Evolutionary conservation across 108 stramenopile genomes (phyloP).

Genomic region (Cylindrotheca closterium): DNA sequence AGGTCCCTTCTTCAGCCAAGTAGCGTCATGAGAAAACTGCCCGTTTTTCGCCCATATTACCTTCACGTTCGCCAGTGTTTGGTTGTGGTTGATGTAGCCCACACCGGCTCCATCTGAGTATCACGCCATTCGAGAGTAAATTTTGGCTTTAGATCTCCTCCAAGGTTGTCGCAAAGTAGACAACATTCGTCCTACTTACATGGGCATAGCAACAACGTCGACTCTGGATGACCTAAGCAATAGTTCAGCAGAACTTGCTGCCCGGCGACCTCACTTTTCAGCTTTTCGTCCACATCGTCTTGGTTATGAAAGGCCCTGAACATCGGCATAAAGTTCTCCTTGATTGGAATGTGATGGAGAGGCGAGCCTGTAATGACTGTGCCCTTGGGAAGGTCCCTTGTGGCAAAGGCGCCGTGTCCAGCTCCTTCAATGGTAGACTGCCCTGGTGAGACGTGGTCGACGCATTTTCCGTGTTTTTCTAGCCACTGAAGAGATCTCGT

Average conservation of each 20-base stretch:
- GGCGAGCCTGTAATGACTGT: slow-evolving; percentile 54
- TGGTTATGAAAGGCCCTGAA: slow-evolving; percentile 10
- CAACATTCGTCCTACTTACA: slow-evolving; percentile 35
- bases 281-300: background rate
- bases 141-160: background rate
- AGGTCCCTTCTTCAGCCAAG: slow-evolving; percentile 31
- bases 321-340: slow-evolving; percentile 23
- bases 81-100: slow-evolving; percentile 58
- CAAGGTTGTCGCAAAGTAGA: background rate
- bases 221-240: slow-evolving; percentile 66
- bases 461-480: slow-evolving; percentile 45
- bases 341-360: slow-evolving; percentile 47
- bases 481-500: slow-evolving; percentile 46
- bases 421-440: slow-evolving; percentile 54
- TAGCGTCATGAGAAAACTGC: slow-evolving; percentile 32
- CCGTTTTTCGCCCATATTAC: slow-evolving; percentile 30
- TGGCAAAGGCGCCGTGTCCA: slow-evolving; percentile 73
- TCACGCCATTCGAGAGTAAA: background rate
- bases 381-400: slow-evolving; percentile 32
- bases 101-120: slow-evolving; percentile 37
- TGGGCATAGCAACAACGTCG: slow-evolving; percentile 61
- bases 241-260: slow-evolving; percentile 71
- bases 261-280: slow-evolving; percentile 8
- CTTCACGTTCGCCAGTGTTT: slow-evolving; percentile 30
- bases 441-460: slow-evolving; percentile 41